Evolutionary conservation across 2,329 filamentous ascomycete species (phyloP).

Genomic region (Herpotrichia juniperi): DNA sequence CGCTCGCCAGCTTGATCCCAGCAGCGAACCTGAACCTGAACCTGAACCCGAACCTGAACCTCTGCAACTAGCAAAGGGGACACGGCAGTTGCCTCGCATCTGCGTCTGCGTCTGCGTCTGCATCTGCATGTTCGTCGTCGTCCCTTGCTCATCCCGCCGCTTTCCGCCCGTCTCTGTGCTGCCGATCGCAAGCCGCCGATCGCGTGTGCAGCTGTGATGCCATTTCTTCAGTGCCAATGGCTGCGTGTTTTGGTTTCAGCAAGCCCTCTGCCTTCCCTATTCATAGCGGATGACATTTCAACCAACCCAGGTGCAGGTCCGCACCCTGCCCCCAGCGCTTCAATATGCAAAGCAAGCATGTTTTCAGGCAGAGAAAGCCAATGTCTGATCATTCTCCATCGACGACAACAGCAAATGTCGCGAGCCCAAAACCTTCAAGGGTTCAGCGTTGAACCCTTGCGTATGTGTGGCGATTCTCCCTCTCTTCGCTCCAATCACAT

Average conservation of each 20-base stretch:
- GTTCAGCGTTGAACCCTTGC: neutral
- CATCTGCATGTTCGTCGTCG: no score
- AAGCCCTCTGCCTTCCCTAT: no score
- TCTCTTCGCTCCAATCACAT: neutral
- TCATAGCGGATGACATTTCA: no score
- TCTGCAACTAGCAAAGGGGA: neutral
- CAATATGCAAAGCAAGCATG: no score
- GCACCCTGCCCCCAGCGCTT: neutral
- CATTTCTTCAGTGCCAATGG: no score
- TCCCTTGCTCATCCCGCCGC: no score
- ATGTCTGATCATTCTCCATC: constrained; percentile 2
- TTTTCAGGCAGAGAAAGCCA: neutral
- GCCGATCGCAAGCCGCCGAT: no score
- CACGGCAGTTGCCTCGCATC: neutral
- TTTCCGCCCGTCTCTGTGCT: no score
- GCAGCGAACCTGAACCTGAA: no score
- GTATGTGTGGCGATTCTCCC: constrained; percentile 7
- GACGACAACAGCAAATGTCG: neutral
- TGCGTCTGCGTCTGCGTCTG: neutral
- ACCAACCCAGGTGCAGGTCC: neutral
- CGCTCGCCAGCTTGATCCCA: neutral
- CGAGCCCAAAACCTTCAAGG: neutral
- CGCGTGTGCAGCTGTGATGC: no score
- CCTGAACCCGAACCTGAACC: neutral
- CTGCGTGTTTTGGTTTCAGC: no score